Percentiles rank a stretch among this genome's conserved stretches.
These are phyloP conservation scores for Boletellus ananas DNA, from an alignment of 768 basidiomycete genomes.

Conservation along the genomic window DNA sequence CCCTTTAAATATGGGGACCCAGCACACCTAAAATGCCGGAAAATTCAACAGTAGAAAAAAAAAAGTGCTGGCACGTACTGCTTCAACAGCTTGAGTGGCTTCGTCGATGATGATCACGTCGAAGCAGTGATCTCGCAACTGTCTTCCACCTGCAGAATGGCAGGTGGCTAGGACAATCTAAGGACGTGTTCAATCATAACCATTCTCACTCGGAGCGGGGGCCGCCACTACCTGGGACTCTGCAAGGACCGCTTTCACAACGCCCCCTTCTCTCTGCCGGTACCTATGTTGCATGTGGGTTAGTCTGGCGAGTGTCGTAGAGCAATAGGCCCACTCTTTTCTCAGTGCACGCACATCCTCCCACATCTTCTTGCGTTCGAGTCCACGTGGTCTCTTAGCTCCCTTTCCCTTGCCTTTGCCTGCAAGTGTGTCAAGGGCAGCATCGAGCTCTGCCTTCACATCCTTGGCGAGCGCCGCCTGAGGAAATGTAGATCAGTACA, in stretches of 20 bases:
- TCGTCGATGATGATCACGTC: conserved; percentile 97
- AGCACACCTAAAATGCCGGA: conserved; percentile 46
- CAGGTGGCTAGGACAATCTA: conserved; percentile 91
- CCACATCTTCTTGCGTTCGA: conserved; percentile 82
- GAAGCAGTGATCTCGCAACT: conserved; percentile 72
- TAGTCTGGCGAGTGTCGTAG: not conserved
- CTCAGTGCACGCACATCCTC: conserved; percentile 80
- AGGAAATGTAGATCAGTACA: conserved; percentile 5
- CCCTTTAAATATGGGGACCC: conserved; percentile 92
- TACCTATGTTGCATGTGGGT: conserved; percentile 48
- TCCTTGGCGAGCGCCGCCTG: conserved; percentile 83
- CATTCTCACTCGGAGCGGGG: not conserved
- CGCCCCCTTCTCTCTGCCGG: conserved; percentile 80
- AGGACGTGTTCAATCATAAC: not conserved
- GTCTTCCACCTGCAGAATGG: conserved; percentile 86
- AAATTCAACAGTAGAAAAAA: not conserved
- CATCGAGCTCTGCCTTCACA: conserved; percentile 82
- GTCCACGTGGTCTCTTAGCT: conserved; percentile 63
- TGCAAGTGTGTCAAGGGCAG: conserved; percentile 58
- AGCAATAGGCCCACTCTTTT: conserved; percentile 62
- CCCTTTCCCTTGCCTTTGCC: conserved; percentile 75
- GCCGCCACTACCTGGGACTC: conserved; percentile 59
- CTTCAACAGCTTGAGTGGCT: conserved; percentile 95
- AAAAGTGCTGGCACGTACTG: conserved; percentile 46
- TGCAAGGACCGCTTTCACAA: conserved; percentile 75